A percentile compares a stretch with the other conserved stretches of the same genome.
These are phyloP conservation scores for Decorospora gaudefroyi DNA, from an alignment of 2,329 filamentous ascomycete species.

Conservation along the genomic window DNA sequence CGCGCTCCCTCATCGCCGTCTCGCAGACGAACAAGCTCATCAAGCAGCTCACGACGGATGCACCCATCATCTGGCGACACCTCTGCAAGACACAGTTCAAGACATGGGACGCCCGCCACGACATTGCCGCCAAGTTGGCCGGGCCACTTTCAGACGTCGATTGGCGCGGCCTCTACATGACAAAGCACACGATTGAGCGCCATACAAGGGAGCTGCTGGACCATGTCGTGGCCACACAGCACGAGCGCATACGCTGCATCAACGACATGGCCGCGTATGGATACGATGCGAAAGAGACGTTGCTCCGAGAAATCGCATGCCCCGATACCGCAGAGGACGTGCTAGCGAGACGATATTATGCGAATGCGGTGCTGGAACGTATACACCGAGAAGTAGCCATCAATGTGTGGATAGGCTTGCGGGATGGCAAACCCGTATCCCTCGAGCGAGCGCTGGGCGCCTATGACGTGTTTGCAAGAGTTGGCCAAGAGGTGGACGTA, in stretches of 20 bases:
- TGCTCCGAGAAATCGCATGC: conserved; percentile 67
- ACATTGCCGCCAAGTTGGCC: conserved; percentile 41
- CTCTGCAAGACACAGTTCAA: conserved; percentile 71
- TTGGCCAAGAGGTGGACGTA: conserved; percentile 72
- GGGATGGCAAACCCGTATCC: conserved; percentile 56
- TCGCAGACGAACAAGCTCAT: conserved; percentile 67
- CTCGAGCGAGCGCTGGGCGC: conserved; percentile 78
- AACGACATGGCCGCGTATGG: conserved; percentile 72
- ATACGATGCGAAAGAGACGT: conserved; percentile 86
- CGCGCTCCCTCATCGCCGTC: conserved; percentile 57
- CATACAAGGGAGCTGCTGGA: conserved; percentile 57
- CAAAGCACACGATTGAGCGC: conserved; percentile 43
- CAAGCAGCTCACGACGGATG: conserved; percentile 67
- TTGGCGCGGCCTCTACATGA: conserved; percentile 67
- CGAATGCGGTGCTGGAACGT: conserved; percentile 72
- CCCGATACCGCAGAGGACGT: conserved; percentile 69
- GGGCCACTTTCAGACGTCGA: conserved; percentile 61
- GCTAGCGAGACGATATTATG: conserved; percentile 77
- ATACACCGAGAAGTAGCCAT: conserved; percentile 82
- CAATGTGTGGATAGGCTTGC: conserved; percentile 70
- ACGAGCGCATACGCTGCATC: conserved; percentile 70
- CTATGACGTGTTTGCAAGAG: conserved; percentile 87
- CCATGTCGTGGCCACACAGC: conserved; percentile 70
- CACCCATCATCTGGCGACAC: conserved; percentile 77
- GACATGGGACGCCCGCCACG: conserved; percentile 68